Evolutionary conservation across 2,329 filamentous ascomycete genomes (phyloP).

Genomic region (Calonectria pseudoreteaudii): DNA sequence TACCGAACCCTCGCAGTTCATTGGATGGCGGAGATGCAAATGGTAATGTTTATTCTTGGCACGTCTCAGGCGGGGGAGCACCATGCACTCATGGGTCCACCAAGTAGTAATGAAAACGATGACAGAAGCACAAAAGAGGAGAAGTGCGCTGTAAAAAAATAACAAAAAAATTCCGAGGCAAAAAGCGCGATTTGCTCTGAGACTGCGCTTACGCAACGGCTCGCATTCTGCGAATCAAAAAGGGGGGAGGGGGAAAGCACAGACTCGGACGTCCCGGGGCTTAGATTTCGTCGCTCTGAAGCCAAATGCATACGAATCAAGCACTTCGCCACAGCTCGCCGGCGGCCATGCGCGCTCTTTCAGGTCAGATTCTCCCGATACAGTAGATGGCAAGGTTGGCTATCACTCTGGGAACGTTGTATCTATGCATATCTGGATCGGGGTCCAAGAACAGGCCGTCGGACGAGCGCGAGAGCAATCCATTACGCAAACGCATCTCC

Average conservation of each 20-base stretch:
- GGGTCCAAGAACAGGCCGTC: not conserved
- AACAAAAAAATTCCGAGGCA: not conserved
- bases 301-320: not conserved
- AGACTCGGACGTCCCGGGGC: not conserved
- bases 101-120: not conserved
- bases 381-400: not conserved
- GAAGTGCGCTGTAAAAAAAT: not conserved
- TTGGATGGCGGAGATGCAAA: not conserved
- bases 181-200: not conserved
- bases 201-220: not conserved
- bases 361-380: not conserved
- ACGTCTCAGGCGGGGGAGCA: not conserved
- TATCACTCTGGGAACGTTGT: not conserved
- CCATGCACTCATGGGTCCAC: not conserved
- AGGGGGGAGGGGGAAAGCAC: not conserved
- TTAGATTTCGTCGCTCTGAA: not conserved
- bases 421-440: constrained; percentile 4
- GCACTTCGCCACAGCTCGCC: not conserved
- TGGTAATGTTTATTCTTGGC: not conserved
- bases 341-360: not conserved
- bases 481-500: not conserved
- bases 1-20: not conserved
- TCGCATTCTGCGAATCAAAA: not conserved
- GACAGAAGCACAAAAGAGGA: not conserved
- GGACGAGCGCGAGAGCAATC: not conserved